These are phyloP conservation scores for Pythium coloratum DNA, from an alignment of 352 stramenopile genomes.

Conservation along the genomic window DNA sequence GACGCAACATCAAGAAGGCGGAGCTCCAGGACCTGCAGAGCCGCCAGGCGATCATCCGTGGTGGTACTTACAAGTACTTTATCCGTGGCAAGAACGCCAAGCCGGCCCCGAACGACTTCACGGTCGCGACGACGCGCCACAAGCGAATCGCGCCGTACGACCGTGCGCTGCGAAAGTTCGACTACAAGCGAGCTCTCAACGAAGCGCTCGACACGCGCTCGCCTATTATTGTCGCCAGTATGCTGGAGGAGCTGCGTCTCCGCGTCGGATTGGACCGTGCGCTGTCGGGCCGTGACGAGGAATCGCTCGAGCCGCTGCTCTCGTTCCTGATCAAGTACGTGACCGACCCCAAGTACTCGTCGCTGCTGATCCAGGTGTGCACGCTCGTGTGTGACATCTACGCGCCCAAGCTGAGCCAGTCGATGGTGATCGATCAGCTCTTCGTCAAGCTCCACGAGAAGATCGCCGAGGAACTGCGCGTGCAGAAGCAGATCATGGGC, in stretches of 20 bases:
- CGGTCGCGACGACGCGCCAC: slow-evolving; percentile 78
- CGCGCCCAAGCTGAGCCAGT: slow-evolving; percentile 89
- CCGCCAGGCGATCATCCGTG: slow-evolving; percentile 72
- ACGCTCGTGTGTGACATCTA: slow-evolving; percentile 94
- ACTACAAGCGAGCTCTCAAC: slow-evolving; percentile 96
- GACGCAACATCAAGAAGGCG: slow-evolving; percentile 66
- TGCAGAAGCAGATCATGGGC: slow-evolving; percentile 84
- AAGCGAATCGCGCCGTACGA: slow-evolving; percentile 93
- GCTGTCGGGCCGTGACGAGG: slow-evolving; percentile 91
- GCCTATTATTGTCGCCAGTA: slow-evolving; percentile 90
- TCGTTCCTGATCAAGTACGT: slow-evolving; percentile 96
- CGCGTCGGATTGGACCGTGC: slow-evolving; percentile 90
- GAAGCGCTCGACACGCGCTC: slow-evolving; percentile 91
- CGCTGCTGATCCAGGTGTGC: slow-evolving; percentile 91
- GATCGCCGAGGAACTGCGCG: slow-evolving; percentile 79
- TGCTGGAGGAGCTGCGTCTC: slow-evolving; percentile 94
- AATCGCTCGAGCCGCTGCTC: slow-evolving; percentile 93
- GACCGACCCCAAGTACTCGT: slow-evolving; percentile 92
- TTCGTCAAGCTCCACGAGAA: slow-evolving; percentile 92
- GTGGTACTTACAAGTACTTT: slow-evolving; percentile 90
- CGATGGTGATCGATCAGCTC: slow-evolving; percentile 91
- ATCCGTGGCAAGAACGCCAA: slow-evolving; percentile 87
- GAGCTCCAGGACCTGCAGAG: slow-evolving; percentile 68
- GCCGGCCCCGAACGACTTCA: slow-evolving; percentile 70
- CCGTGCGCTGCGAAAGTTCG: slow-evolving; percentile 92